Percentiles rank a stretch among this genome's conserved stretches.
These are phyloP conservation scores for Ceratocystis lukuohia DNA, from an alignment of 2,329 filamentous ascomycete species.

Conservation along the genomic window DNA sequence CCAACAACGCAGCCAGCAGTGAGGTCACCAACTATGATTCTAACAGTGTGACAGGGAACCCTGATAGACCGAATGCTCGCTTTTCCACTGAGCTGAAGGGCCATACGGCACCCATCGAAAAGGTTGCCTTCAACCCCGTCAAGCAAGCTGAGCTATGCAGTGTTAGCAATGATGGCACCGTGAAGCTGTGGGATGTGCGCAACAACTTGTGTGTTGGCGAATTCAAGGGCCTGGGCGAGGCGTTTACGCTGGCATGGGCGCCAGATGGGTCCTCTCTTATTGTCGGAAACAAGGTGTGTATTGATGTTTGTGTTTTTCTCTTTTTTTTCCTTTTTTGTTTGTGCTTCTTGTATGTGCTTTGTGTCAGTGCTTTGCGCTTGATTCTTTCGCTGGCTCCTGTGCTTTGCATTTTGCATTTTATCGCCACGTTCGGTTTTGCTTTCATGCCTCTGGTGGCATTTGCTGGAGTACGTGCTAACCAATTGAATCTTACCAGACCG, in stretches of 20 bases:
- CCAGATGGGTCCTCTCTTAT: slow-evolving; percentile 57
- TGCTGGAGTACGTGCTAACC: not conserved
- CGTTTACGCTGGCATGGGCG: slow-evolving; percentile 60
- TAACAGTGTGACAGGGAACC: slow-evolving; percentile 43
- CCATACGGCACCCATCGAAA: slow-evolving; percentile 52
- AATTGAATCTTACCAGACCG: slow-evolving; percentile 33
- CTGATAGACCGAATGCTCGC: slow-evolving; percentile 58
- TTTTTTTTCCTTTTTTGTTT: slow-evolving; percentile 6
- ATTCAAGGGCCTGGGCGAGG: slow-evolving; percentile 50
- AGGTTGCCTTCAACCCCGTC: slow-evolving; percentile 63
- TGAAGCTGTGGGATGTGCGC: slow-evolving; percentile 69
- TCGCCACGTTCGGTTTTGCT: not conserved
- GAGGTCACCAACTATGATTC: not conserved
- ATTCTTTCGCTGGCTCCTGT: no score
- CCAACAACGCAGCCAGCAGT: no score
- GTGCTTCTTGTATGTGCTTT: not conserved
- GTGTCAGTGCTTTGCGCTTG: not conserved
- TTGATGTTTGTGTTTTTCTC: slow-evolving; percentile 20
- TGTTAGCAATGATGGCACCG: slow-evolving; percentile 57
- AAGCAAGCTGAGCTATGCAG: slow-evolving; percentile 67
- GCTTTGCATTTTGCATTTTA: no score
- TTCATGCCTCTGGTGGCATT: not conserved
- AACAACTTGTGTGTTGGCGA: slow-evolving; percentile 58
- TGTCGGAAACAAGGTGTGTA: slow-evolving; percentile 54
- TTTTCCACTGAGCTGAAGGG: slow-evolving; percentile 64